A percentile compares a stretch with the other conserved stretches of the same genome.
phyloP scores from a whole-genome alignment of 257 asterid species.

The Nemophila menziesii region DNA sequence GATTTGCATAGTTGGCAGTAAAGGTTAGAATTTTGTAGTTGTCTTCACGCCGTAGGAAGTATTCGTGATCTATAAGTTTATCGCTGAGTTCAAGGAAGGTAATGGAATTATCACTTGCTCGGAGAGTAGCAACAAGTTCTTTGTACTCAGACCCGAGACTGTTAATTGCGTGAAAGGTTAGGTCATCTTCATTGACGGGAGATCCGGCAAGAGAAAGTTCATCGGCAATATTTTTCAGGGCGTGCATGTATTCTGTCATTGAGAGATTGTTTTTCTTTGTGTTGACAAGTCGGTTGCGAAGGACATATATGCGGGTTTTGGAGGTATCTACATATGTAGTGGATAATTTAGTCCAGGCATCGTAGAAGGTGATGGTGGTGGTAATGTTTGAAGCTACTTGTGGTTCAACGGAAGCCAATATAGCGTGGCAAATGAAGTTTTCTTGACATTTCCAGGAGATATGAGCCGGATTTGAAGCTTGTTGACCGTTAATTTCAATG shows the following conservation, averaged over 20 bases:
- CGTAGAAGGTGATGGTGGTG: background rate
- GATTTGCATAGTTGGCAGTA: too few species aligned
- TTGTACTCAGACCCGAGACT: background rate
- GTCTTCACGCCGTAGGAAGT: background rate
- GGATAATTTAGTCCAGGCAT: conserved; percentile 1
- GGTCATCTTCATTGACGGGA: background rate
- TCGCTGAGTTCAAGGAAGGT: conserved; percentile 4
- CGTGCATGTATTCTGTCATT: background rate
- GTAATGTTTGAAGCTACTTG: background rate
- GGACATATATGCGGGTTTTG: background rate
- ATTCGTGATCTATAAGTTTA: background rate
- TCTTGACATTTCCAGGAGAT: background rate
- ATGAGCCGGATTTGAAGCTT: background rate
- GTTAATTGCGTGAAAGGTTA: background rate
- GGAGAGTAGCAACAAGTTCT: background rate
- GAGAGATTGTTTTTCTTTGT: background rate
- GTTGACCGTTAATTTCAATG: background rate
- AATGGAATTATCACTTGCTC: conserved; percentile 2
- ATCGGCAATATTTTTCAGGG: background rate
- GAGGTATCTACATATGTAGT: background rate
- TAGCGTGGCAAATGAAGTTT: background rate
- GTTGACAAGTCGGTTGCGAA: background rate
- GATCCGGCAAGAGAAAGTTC: background rate
- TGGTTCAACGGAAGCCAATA: background rate
- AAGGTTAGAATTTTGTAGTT: too few species aligned